Evolutionary conservation across 805 yeast genomes (phyloP).

Genomic region (Saccharomyces jurei): DNA sequence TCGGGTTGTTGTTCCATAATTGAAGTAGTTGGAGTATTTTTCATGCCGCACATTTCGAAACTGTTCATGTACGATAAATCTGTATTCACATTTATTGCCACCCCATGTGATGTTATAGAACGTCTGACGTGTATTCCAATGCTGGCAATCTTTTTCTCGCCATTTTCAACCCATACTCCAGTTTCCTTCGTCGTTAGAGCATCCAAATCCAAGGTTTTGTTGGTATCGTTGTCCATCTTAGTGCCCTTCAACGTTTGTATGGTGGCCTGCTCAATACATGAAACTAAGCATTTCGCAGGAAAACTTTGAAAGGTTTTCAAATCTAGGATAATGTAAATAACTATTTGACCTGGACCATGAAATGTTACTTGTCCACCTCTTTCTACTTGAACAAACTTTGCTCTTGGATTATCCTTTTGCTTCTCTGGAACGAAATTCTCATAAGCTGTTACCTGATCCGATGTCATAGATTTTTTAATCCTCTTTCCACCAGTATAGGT

Average conservation of each 20-base stretch:
- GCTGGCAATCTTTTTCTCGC: constrained; percentile 64
- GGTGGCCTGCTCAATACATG: constrained; percentile 51
- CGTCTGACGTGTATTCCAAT: constrained; percentile 83
- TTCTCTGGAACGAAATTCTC: constrained; percentile 22
- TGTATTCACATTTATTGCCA: constrained; percentile 71
- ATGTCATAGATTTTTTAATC: constrained; percentile 46
- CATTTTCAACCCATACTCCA: constrained; percentile 73
- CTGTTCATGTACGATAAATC: constrained; percentile 63
- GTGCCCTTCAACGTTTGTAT: constrained; percentile 36
- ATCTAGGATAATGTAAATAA: constrained; percentile 73
- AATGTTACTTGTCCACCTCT: constrained; percentile 96
- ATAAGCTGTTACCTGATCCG: constrained; percentile 19
- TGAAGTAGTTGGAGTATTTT: constrained; percentile 50
- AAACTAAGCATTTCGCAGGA: constrained; percentile 57
- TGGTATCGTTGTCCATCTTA: constrained; percentile 1
- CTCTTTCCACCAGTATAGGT: constrained; percentile 91
- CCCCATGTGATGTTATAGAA: constrained; percentile 81
- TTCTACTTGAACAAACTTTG: constrained; percentile 64
- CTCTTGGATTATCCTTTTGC: constrained; percentile 32
- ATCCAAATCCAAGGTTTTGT: constrained; percentile 10
- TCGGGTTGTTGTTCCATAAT: constrained; percentile 31
- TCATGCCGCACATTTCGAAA: constrained; percentile 81
- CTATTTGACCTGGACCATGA: constrained; percentile 94
- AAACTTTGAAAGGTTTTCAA: constrained; percentile 50
- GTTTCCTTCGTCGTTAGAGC: constrained; percentile 55